Percentiles rank a stretch among this genome's conserved stretches.
These are phyloP conservation scores for Candida mesenterica DNA, from an alignment of 1,139 yeast genomes.

Conservation along the genomic window DNA sequence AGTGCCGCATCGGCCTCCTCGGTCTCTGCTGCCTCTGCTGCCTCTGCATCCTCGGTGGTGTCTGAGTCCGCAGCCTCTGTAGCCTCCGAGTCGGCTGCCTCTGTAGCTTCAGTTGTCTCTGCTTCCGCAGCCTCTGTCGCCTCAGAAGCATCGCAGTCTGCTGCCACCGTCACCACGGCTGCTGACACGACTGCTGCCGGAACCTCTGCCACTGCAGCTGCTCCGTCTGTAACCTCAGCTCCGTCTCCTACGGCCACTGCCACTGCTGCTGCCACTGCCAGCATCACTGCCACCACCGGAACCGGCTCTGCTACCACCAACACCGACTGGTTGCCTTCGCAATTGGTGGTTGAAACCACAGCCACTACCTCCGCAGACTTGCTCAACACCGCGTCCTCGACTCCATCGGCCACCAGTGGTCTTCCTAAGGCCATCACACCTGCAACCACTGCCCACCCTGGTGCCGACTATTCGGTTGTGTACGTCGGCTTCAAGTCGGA, in stretches of 20 bases:
- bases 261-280: constrained; percentile 7
- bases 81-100: constrained; percentile 4
- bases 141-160: constrained; percentile 15
- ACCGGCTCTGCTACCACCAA: constrained; percentile 17
- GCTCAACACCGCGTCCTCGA: constrained; percentile 29
- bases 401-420: constrained; percentile 45
- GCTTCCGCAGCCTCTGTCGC: constrained; percentile 7
- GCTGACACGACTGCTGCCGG: constrained; percentile 16
- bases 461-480: constrained; percentile 51
- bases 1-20: constrained; percentile 7
- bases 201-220: constrained; percentile 12
- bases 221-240: constrained; percentile 7
- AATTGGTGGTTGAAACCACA: constrained; percentile 37
- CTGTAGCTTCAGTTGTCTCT: constrained; percentile 15
- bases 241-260: constrained; percentile 2
- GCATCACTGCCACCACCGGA: constrained; percentile 4
- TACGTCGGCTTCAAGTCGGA: constrained; percentile 70
- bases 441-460: constrained; percentile 44
- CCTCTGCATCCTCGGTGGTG: constrained; percentile 2
- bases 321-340: constrained; percentile 52
- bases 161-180: constrained; percentile 20
- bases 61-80: constrained; percentile 1
- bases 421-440: constrained; percentile 71
- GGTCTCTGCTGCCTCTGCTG: constrained; percentile 2
- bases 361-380: constrained; percentile 26